A percentile compares a stretch with the other conserved stretches of the same genome.
phyloP scores from a whole-genome alignment of 176 grass and related monocot genomes.

The Sorghum bicolor region Sorghum_bicolor_NCBIv3 NC_012870.2:17973001-17973500 shows the following conservation, averaged over 20 bases:
- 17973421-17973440: slow-evolving; percentile 73
- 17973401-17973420: slow-evolving; percentile 59
- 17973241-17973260: slow-evolving; percentile 5
- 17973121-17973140: neutral
- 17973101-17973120: slow-evolving; percentile 7
- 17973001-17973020: slow-evolving; percentile 72
- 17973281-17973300: neutral
- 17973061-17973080: slow-evolving; percentile 63
- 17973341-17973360: slow-evolving; percentile 17
- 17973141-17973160: slow-evolving; percentile 3
- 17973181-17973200: neutral
- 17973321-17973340: slow-evolving; percentile 7
- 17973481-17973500: slow-evolving; percentile 69
- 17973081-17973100: neutral
- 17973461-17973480: slow-evolving; percentile 80
- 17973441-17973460: slow-evolving; percentile 82
- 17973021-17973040: slow-evolving; percentile 89
- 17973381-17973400: slow-evolving; percentile 53
- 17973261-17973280: slow-evolving; percentile 4
- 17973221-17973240: neutral
- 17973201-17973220: neutral
- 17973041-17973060: slow-evolving; percentile 67
- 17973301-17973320: neutral
- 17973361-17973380: slow-evolving; percentile 40
- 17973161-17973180: neutral